Conservation (phyloP, 768 basidiomycete genomes). For the Hortiboletus flavorubellus region DNA sequence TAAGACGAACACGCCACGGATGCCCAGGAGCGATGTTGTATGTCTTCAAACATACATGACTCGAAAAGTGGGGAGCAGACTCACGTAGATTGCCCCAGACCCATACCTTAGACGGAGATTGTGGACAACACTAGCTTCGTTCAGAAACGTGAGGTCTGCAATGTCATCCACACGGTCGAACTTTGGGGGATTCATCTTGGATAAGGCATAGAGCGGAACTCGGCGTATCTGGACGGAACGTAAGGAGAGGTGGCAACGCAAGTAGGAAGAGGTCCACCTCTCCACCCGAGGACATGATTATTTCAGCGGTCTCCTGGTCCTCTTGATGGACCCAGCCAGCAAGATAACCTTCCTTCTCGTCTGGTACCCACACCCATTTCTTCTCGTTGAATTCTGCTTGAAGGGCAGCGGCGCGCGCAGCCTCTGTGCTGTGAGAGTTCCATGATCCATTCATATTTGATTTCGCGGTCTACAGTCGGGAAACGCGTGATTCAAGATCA, state of each 20-base stretch:
- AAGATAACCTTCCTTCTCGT: conserved; percentile 88
- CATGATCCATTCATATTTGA: conserved; percentile 46
- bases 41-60: not conserved
- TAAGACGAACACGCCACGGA: conserved; percentile 3
- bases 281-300: conserved; percentile 80
- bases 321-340: conserved; percentile 92
- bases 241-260: conserved; percentile 4
- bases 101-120: conserved; percentile 91
- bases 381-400: conserved; percentile 97
- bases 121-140: conserved; percentile 99
- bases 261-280: conserved; percentile 50
- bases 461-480: not conserved
- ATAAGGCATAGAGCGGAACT: conserved; percentile 76
- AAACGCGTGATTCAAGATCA: conserved; percentile 12
- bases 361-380: conserved; percentile 98
- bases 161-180: conserved; percentile 98
- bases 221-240: conserved; percentile 46
- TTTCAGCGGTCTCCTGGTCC: conserved; percentile 77
- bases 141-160: conserved; percentile 95
- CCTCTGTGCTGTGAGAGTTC: conserved; percentile 58
- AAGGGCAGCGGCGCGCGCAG: conserved; percentile 80
- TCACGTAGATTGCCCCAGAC: conserved; percentile 87
- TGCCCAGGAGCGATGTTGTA: conserved; percentile 1
- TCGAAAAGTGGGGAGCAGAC: conserved; percentile 29
- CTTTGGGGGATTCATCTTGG: conserved; percentile 98